A percentile compares a stretch with the other conserved stretches of the same genome.
Conservation (phyloP, 75 land plant species). For the Pinus albicaulis region DNA sequence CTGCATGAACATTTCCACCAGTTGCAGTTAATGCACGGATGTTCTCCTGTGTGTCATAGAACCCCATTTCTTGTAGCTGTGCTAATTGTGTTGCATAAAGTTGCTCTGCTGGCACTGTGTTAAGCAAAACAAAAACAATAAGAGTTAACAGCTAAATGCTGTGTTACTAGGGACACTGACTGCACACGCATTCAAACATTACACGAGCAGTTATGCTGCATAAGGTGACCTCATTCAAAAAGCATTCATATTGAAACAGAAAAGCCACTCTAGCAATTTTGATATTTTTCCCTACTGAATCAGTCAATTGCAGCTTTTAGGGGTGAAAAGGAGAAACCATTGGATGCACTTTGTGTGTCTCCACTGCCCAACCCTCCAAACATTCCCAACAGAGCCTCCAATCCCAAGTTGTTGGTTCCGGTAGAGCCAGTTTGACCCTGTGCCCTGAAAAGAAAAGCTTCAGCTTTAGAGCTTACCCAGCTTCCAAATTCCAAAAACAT, state of each 20-base stretch:
- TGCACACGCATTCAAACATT: too few relatives aligned
- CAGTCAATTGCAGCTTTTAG: not conserved
- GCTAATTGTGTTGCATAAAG: conserved; percentile 84
- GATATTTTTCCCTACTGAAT: too few relatives aligned
- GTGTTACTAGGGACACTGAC: not conserved
- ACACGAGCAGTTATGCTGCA: too few relatives aligned
- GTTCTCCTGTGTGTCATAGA: conserved; percentile 85
- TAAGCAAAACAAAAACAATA: conserved; percentile 6
- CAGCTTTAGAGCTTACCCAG: not conserved
- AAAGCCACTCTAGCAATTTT: too few relatives aligned
- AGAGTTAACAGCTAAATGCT: not conserved
- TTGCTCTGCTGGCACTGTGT: conserved; percentile 81
- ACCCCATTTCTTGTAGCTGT: conserved; percentile 97
- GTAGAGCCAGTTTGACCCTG: conserved; percentile 32
- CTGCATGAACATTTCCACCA: conserved; percentile 89
- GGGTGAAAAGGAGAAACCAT: conserved; percentile 5
- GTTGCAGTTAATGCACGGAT: conserved; percentile 83
- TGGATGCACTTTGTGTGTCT: conserved; percentile 15
- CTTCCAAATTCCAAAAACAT: not conserved
- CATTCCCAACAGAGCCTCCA: conserved; percentile 34
- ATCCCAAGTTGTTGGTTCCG: conserved; percentile 17
- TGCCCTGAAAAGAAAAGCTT: conserved; percentile 24
- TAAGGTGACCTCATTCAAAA: too few relatives aligned
- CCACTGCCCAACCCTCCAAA: conserved; percentile 44
- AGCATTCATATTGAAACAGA: too few relatives aligned